Evolutionary conservation across 441 rosid genomes (phyloP), one percentile per base, ranked within the genome.

Genomic region (Breynia disticha): DNA sequence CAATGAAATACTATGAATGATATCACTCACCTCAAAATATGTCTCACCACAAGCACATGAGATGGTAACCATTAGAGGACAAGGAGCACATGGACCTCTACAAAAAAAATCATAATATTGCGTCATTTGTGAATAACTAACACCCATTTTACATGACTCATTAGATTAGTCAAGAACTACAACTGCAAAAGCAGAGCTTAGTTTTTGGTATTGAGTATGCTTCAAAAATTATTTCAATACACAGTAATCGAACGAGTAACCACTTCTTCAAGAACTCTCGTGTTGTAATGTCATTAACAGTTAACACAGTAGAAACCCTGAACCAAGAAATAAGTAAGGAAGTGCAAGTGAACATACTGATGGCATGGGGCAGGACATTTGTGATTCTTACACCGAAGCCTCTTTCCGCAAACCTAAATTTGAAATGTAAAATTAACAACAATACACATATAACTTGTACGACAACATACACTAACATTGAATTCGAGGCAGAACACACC

Each of bases 41-140:
- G 90, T 87, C 74, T 78, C 79, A 52, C 90, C 83, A 69, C 95
- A 90, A 42, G 81, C 78, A 70, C 96, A 90, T 45, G 90, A 76
- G 71, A 90, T 90, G 28, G 81, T 74, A 57, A 90, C 90, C 95
- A 85, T 85, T 54, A 85, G 57, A 48, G 98, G 96, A 63, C 98
- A 87, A 61, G 96, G 96, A 76, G 96, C 93, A 80, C 95, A 87
- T 48, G 79, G 65, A 68, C 96, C 98, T 72, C 98, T 90, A 69
- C 70, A 74, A 74, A 60, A 72, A 61, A 18, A 16, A 43, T 59
- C 41, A 63, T 60, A 49, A 59, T 19, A 54, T 53, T 46, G 41
- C 32, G 44, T 24, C 20, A 39, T 6, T 22, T 16, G 16, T 11
- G 22, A 47, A 11, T 13, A 6, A 44, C 41, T 37, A 10, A 2